Base-by-base conservation (phyloP, 1,284 basidiomycete species). In the Ceratobasidium sp. region DNA sequence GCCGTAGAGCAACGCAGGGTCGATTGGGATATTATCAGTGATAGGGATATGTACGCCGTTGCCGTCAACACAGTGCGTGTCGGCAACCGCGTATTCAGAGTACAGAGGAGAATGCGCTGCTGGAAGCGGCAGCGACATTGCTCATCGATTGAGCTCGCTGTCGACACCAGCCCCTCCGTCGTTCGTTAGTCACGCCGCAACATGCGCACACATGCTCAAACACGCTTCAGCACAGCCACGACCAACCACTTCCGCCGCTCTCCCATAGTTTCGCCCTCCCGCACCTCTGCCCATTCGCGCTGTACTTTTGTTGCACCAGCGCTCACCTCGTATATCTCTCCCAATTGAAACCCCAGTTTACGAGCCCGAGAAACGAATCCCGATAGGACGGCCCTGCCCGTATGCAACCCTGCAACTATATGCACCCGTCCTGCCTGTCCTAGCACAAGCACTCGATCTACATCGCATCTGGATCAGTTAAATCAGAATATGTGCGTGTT, bases 391-490 rank as follows among this genome's bases (percentile, higher is more conserved):
- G 40, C 42, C 33, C 78, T 54, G 26, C 73, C 78, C 0, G 78
- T 79, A 57, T 79, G 78, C 38, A 76, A 46, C 15, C 78, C 78
- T 33, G 78, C 78, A 66, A 79, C 71, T 74, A 79, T 67, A 79
- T 79, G 73, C 56, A 76, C 73, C 38, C 62, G 44, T 17, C 73
- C 73, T 12, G 23, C 26, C 23, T 52, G 42, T 26, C 23, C 61
- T 33, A 64, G 61, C 17, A 40, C 61, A 6, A 75, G 40, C 28
- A 57, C 73, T 10, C 61, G 73, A 57, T 75, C 73, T 75, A 40
- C 40, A 46, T 12, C 56, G 23, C 12, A 33, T 38, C 12, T 3
- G 23, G 17, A 40, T 61, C 33, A 56, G 62, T 52, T 13, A 38
- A 46, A 61, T n/a, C n/a, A n/a, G n/a, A n/a, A 28, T 28, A 46